Evolutionary conservation across 306 rosid species (phyloP), one percentile per base, ranked within the genome.

Genomic region (Prunus armeniaca): DNA sequence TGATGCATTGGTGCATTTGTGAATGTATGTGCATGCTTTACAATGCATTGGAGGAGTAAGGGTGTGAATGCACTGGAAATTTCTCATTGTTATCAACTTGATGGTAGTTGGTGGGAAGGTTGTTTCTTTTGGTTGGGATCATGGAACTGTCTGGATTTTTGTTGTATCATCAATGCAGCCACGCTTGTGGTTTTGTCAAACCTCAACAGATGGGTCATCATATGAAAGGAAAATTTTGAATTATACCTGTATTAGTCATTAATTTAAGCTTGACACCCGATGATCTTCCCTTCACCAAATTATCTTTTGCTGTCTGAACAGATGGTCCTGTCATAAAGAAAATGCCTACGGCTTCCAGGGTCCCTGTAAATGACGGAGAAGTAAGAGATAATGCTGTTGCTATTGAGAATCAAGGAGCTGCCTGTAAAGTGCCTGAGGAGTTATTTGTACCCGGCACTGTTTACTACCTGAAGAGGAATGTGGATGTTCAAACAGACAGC

Each of bases 401-500:
- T 49, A 25, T 74, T 74, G 65, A 83, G 80, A 78, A 49, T 24
- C 77, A 72, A 75, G 94, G 67, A 66, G 69, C 85, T 77, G 38
- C 73, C 74, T 72, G 76, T 71, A 54, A 73, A 30, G 84, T 78
- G 67, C 62, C 86, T 2, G 93, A 88, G 78, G 98, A 95, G 86
- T 87, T 95, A 69, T 91, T 90, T 58, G 85, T 92, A 65, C 97
- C 97, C 10, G 97, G 99, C 64, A 76, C 89, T 30, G 88, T 92
- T 62, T 92, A 90, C 88, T 89, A 78, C 87, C 84, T 95, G 58
- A 89, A 84, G 88, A 90, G 97, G 82, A 87, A 92, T 73, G 43
- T 7, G 80, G 88, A 78, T 66, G 62, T 86, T 46, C 78, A 74
- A 54, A 66, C 60, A 19, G 80, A 78, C 41, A 62, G 49, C 69